Conservation (phyloP, 805 yeast species). For the Zygosaccharomyces pseudorouxii region DNA sequence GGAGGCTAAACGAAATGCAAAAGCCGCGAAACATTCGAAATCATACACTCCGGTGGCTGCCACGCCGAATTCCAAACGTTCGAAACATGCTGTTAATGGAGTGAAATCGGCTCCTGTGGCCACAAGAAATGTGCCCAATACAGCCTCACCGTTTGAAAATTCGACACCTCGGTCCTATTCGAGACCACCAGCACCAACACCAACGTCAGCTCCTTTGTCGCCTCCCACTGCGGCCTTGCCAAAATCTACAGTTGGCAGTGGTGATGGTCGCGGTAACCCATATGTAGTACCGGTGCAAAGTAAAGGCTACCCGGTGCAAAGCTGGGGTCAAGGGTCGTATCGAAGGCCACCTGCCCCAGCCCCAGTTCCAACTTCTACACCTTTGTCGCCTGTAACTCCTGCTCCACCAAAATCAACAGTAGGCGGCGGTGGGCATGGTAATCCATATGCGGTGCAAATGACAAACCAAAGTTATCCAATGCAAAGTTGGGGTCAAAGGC, state of each 20-base stretch:
- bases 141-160: background rate
- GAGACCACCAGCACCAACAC: background rate
- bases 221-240: background rate
- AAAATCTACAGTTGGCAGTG: background rate
- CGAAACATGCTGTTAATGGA: too few species aligned
- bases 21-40: background rate
- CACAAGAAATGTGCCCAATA: background rate
- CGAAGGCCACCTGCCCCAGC: background rate
- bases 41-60: background rate
- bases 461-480: too few species aligned
- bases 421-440: background rate
- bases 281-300: background rate
- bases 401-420: background rate
- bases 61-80: background rate
- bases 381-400: background rate
- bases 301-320: background rate
- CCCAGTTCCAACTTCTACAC: too few species aligned
- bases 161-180: background rate
- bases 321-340: background rate
- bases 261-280: background rate
- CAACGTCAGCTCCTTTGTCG: background rate
- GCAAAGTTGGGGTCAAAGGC: too few species aligned
- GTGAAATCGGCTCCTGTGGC: background rate
- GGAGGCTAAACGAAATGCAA: constrained; percentile 1
- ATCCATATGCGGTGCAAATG: background rate